Base-by-base conservation (phyloP, 306 rosid genomes). In the Sechiopsis laciniata region DNA sequence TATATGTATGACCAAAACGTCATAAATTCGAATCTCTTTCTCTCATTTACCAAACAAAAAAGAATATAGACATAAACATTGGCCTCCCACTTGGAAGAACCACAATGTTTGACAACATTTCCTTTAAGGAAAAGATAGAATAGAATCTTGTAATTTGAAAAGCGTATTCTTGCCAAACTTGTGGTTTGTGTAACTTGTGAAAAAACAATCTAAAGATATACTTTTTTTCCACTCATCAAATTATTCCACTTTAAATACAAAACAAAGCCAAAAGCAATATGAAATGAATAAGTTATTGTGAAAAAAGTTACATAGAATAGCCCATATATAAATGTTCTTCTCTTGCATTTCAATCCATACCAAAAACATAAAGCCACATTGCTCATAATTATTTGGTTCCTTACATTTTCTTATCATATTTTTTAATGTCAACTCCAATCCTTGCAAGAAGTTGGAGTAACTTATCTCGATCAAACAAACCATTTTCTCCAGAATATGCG, bases 401-500 rank as follows among this genome's bases (percentile, higher is more conserved):
- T 5, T 32, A 58, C 7, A 10, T 1, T 32, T 6, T 60, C 65
- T 21, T 40, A 17, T 59, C 65, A 12, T 24, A 12, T 24, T 24
- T 26, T 12, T 26, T 10, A 14, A 59, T 60, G 66, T 60, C 66
- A 19, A 60, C 45, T 8, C 45, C 7, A 11, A 26, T 13, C 42
- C 11, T 26, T 10, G 7, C 8, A 2, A 42, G 6, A 60, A 0
- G 6, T 26, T 26, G 66, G 66, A 6, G 66, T 13, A 7, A 6
- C 42, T 1, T 26, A 24, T 7, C 42, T 12, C 66, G 14, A 26
- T 2, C 19, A 14, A 29, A 60, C 7, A 42, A 60, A 24, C 45
- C 1, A 10, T 26, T 26, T 60, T 12, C 1, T 26, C 66, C 66
- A 13, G 0, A 6, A 12, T 0, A 0, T 5, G 0, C 0, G 0